Percentiles rank a stretch among this genome's conserved stretches.
Evolutionary conservation across 495 filamentous ascomycete genomes (phyloP).

Genomic region (Friedmanniomyces simplex): DNA sequence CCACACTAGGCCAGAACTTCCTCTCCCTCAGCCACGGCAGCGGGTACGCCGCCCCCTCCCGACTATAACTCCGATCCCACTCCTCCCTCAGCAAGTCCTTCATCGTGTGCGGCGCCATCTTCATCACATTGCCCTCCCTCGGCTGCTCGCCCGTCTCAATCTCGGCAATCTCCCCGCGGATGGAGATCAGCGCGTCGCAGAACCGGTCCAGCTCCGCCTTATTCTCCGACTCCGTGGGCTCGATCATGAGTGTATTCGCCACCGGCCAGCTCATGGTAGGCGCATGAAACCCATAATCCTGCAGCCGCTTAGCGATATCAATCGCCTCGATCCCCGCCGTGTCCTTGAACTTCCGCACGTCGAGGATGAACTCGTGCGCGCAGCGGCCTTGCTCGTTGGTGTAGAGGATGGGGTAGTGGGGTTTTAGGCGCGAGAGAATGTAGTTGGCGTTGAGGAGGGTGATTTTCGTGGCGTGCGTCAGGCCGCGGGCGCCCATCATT

Average conservation of each 20-base stretch:
- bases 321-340: conserved; percentile 83
- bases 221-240: conserved; percentile 91
- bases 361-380: conserved; percentile 97
- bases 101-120: conserved; percentile 83
- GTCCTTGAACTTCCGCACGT: conserved; percentile 76
- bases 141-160: conserved; percentile 74
- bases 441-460: conserved; percentile 96
- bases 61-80: conserved; percentile 70
- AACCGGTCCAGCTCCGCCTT: conserved; percentile 93
- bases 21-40: conserved; percentile 78
- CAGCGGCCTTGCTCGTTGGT: conserved; percentile 81
- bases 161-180: conserved; percentile 74
- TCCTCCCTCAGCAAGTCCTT: conserved; percentile 63
- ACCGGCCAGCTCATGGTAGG: conserved; percentile 99
- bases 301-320: conserved; percentile 93
- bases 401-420: conserved; percentile 85
- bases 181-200: conserved; percentile 82
- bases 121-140: conserved; percentile 77
- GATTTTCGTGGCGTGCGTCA: conserved; percentile 92
- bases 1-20: conserved; percentile 96
- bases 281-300: conserved; percentile 97
- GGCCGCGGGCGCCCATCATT: conserved; percentile 85
- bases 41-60: conserved; percentile 84
- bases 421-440: conserved; percentile 81
- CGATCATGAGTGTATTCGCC: conserved; percentile 94